Percentiles rank a stretch among this genome's conserved stretches.
These are phyloP conservation scores for Eremothecium gossypii DNA, from an alignment of 1,139 yeast genomes.

Conservation along the genomic window DNA sequence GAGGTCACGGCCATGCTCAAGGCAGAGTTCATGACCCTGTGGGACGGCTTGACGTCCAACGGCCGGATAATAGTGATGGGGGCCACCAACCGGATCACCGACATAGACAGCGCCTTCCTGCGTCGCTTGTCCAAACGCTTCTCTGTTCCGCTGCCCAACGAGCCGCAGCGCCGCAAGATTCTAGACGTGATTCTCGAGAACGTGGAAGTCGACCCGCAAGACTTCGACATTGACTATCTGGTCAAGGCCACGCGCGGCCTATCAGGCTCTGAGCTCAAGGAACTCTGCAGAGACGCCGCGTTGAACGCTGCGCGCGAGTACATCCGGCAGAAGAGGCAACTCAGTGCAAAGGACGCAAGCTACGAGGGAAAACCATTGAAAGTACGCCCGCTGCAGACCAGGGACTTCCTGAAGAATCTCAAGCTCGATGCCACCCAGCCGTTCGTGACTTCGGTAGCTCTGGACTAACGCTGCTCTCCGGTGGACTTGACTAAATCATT, in stretches of 20 bases:
- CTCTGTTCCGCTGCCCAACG: slow-evolving; percentile 65
- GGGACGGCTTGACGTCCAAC: slow-evolving; percentile 80
- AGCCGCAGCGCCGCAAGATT: slow-evolving; percentile 60
- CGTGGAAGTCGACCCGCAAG: slow-evolving; percentile 45
- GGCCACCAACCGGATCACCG: slow-evolving; percentile 88
- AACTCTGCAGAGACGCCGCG: slow-evolving; percentile 89
- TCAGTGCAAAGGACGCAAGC: not conserved
- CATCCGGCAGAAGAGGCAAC: slow-evolving; percentile 37
- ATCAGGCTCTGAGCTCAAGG: slow-evolving; percentile 89
- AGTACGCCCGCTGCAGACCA: slow-evolving; percentile 24
- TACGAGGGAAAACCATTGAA: slow-evolving; percentile 7
- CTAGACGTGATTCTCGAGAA: slow-evolving; percentile 56
- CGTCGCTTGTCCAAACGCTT: slow-evolving; percentile 91
- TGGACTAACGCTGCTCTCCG: slow-evolving; percentile 9
- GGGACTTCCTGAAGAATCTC: slow-evolving; percentile 19
- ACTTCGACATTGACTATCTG: slow-evolving; percentile 53
- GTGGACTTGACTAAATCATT: not conserved
- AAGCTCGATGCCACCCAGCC: slow-evolving; percentile 15
- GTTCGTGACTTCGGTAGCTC: slow-evolving; percentile 11
- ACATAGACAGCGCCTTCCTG: slow-evolving; percentile 85
- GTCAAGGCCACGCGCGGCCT: slow-evolving; percentile 61
- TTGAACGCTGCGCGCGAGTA: slow-evolving; percentile 81
- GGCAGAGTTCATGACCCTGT: slow-evolving; percentile 94
- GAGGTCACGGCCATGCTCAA: slow-evolving; percentile 93
- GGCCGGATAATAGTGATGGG: slow-evolving; percentile 86